Evolutionary conservation across 805 yeast species (phyloP), one percentile per base, ranked within the genome.

Genomic region (Candida krabiensis): DNA sequence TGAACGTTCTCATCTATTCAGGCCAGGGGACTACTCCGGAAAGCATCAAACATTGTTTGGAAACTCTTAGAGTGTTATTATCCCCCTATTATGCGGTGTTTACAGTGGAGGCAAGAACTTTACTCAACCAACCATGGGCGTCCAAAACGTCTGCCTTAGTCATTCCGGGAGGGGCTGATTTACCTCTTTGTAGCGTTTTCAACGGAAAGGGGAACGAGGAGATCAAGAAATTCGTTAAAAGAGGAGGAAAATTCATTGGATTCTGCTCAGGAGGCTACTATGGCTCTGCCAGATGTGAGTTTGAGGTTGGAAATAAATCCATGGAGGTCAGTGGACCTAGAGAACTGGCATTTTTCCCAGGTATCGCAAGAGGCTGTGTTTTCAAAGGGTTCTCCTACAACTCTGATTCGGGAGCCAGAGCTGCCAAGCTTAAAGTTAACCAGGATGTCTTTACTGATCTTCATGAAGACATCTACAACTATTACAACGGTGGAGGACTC

Each of bases 221-320:
- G 26, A 86, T 88, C 44, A 60, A 65, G 19, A 77, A 77, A 34
- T 88, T 71, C 49, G 88, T 88, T 1, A 68, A 79, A 21, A 68
- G 70, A 38, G 99, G 98, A 21, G 99, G 99, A 2, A 67, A 70
- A 33, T 88, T 68, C 53, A 60, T 91, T 15, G 99, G 99, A 0
- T 78, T 93, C 46, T 93, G 99, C 64, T 93, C 99, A 8, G 99
- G 99, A 29, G 98, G 86, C 0, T 93, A 93, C 63, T 93, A 78
- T 55, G 91, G 82, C 1, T 73, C 90, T 9, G 61, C 73, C 0
- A 62, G 82, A 28, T 81, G 86, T 48, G 97, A 91, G 55, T 93
- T 93, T 58, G 96, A 87, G 50, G 81, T 75, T 21, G 95, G 93
- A 2, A 67, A 78, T 49, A 74, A 78, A 0, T 43, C 41, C 1